Conservation (phyloP, 768 basidiomycete genomes). For the Mycena latifolia region DNA sequence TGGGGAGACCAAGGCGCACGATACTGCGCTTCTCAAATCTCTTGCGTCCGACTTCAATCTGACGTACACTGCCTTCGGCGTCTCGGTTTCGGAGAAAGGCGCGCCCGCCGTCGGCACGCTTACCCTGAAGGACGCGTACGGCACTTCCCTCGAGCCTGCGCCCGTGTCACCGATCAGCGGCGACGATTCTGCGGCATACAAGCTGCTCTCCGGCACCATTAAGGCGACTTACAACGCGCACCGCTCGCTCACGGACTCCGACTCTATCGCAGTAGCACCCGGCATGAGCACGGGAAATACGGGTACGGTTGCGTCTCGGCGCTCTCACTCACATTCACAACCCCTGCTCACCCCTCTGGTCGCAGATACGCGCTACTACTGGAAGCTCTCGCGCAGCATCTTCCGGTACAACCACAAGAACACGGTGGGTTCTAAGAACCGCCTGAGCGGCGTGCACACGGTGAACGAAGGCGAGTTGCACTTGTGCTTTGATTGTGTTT, state of each 20-base stretch:
- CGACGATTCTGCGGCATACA: constrained; percentile 58
- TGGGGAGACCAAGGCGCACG: constrained; percentile 57
- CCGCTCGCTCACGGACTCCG: constrained; percentile 45
- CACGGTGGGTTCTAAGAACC: constrained; percentile 24
- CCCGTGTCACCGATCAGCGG: constrained; percentile 66
- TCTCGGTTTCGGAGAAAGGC: constrained; percentile 47
- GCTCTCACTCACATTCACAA: not conserved
- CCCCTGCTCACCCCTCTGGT: not conserved
- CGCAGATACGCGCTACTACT: constrained; percentile 71
- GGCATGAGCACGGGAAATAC: constrained; percentile 74
- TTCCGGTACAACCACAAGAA: constrained; percentile 64
- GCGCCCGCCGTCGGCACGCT: constrained; percentile 58
- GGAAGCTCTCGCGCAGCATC: constrained; percentile 70
- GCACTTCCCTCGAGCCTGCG: constrained; percentile 71
- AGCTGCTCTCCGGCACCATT: constrained; percentile 72
- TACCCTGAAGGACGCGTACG: constrained; percentile 63
- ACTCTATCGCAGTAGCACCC: constrained; percentile 57
- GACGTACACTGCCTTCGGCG: constrained; percentile 70
- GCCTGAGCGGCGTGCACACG: constrained; percentile 56
- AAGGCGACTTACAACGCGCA: constrained; percentile 70
- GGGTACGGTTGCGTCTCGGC: constrained; percentile 46
- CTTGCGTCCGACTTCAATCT: constrained; percentile 69
- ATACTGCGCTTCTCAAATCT: constrained; percentile 57
- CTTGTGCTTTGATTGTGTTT: not conserved
- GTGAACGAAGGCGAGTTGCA: constrained; percentile 64